Base-by-base conservation (phyloP, 108 stramenopile genomes). In the Fragilaria radians region DNA sequence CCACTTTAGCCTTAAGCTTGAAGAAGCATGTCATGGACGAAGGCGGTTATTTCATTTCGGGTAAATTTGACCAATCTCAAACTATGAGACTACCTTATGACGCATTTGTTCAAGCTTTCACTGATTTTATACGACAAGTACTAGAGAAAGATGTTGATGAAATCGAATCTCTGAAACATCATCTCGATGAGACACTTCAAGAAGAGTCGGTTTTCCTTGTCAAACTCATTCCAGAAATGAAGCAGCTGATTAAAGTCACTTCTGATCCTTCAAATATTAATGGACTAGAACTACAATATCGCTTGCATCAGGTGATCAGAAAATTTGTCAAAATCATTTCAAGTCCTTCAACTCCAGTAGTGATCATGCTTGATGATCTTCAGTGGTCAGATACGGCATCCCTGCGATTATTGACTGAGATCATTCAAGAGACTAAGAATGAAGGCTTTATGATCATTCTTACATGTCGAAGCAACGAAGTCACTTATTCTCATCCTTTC, bases 351-450 rank as follows among this genome's bases (percentile, higher is more conserved):
- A n/a, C n/a, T 19, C 76, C 76, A 14, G 23, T 77, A 7, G 71
- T 77, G 7, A 28, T 77, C n/a, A 7, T 77, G 28, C 36, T 77
- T 28, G 70, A 77, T 29, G 68, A 77, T 47, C 49, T 77, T 18
- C 76, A 77, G 22, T 77, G 65, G 62, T 67, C 72, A 25, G 33
- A 54, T 19, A 28, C 47, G 14, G 48, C 56, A 23, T 36, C 61
- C 1, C 28, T 67, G 25, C 62, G 61, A 28, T 30, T 68, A 27
- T 48, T 64, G 14, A n/a, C n/a, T n/a, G n/a, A n/a, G n/a, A n/a
- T n/a, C n/a, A n/a, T n/a, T n/a, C n/a, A n/a, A n/a, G n/a, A n/a
- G n/a, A n/a, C n/a, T n/a, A n/a, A n/a, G n/a, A 62, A 62, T 52
- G 31, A 59, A 29, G 66, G 66, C 17, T 51, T 73, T 30, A 21